Conservation (phyloP, 768 basidiomycete genomes). For the Tricholoma flavovirens region DNA sequence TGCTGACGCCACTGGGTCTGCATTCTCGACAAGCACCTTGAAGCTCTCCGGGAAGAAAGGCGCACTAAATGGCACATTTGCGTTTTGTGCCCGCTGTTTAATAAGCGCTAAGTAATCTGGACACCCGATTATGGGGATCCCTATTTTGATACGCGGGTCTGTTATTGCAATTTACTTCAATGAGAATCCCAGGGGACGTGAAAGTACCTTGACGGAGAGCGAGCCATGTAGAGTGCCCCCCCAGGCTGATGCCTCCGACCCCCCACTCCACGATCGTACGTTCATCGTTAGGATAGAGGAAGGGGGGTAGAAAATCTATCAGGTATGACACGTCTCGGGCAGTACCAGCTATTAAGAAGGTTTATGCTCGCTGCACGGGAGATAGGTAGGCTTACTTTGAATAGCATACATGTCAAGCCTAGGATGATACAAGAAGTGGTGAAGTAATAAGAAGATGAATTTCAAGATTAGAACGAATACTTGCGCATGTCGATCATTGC, state of each 20-base stretch:
- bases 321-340: slow-evolving; percentile 73
- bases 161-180: background rate
- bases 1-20: slow-evolving; percentile 35
- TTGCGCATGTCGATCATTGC: slow-evolving; percentile 38
- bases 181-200: background rate
- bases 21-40: slow-evolving; percentile 36
- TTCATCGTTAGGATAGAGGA: slow-evolving; percentile 66
- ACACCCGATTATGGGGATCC: slow-evolving; percentile 59
- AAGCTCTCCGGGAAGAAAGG: slow-evolving; percentile 57
- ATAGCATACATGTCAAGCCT: slow-evolving; percentile 46
- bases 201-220: slow-evolving; percentile 42
- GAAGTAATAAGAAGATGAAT: background rate
- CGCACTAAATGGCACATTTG: slow-evolving; percentile 36
- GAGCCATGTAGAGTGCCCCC: slow-evolving; percentile 83
- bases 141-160: slow-evolving; percentile 43
- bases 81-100: slow-evolving; percentile 43
- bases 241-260: slow-evolving; percentile 71
- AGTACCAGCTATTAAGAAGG: slow-evolving; percentile 44
- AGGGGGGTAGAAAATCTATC: slow-evolving; percentile 72
- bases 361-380: background rate
- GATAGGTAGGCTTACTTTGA: slow-evolving; percentile 26
- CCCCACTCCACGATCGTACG: slow-evolving; percentile 62
- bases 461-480: slow-evolving; percentile 12
- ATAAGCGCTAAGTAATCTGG: slow-evolving; percentile 63
- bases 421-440: background rate